phyloP scores from a whole-genome alignment of 169 alveolate species.

The Cryptosporidium tyzzeri region DNA sequence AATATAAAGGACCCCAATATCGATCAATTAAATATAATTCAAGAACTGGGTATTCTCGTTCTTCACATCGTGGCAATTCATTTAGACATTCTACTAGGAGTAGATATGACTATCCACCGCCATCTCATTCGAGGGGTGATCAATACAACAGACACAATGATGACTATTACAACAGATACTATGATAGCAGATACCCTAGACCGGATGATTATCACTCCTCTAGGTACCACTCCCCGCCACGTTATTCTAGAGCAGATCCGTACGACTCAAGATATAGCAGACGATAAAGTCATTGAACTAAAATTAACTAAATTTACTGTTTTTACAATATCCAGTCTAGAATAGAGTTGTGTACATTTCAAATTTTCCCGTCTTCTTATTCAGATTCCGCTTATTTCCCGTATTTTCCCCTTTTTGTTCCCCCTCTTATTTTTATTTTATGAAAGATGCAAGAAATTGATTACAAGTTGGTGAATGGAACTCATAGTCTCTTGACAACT shows the following conservation, averaged over 20 bases:
- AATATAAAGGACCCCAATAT: constrained; percentile 74
- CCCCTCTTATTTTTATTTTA: constrained; percentile 27
- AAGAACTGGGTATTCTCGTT: constrained; percentile 27
- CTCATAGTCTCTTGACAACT: not conserved
- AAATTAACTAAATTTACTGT: constrained; percentile 27
- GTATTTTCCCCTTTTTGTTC: constrained; percentile 16
- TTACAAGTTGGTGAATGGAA: constrained; percentile 13
- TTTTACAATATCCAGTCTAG: constrained; percentile 24
- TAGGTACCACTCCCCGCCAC: constrained; percentile 71
- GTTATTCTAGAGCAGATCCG: constrained; percentile 76
- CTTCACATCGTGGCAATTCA: constrained; percentile 62
- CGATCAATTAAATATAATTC: constrained; percentile 67
- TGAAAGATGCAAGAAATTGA: constrained; percentile 11
- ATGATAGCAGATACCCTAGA: constrained; percentile 61
- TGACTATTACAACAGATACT: constrained; percentile 64
- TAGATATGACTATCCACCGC: constrained; percentile 63
- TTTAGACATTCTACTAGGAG: constrained; percentile 41
- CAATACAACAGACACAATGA: constrained; percentile 72
- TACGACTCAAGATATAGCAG: constrained; percentile 70
- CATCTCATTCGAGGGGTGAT: constrained; percentile 58
- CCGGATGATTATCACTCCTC: constrained; percentile 53
- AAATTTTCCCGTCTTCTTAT: constrained; percentile 44
- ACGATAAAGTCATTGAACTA: constrained; percentile 45
- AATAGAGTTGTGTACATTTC: constrained; percentile 11
- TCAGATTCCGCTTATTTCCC: constrained; percentile 67